Evolutionary conservation across 345 rosid genomes (phyloP).

Genomic region (Eucalyptus cladocalyx): DNA sequence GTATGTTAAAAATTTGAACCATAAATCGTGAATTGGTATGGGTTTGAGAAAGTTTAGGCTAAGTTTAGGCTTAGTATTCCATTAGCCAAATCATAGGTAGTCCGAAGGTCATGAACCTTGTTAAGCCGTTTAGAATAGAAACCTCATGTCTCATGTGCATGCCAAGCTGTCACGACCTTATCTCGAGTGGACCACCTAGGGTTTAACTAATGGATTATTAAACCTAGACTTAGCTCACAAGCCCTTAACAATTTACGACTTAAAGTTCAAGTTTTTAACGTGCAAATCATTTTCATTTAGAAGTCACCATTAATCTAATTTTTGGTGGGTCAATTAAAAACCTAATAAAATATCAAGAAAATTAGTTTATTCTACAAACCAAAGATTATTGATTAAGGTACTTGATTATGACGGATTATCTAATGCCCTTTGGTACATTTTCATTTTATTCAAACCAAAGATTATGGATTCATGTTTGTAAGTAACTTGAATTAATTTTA

Average conservation of each 20-base stretch:
- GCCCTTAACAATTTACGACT: background rate
- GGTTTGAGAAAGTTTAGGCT: rapidly evolving
- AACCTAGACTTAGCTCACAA: background rate
- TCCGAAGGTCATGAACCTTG: background rate
- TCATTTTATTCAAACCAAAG: too few relatives aligned
- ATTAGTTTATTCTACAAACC: background rate
- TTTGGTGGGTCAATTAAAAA: rapidly evolving
- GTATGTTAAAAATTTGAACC: too few relatives aligned
- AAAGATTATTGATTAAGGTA: background rate
- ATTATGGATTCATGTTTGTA: background rate
- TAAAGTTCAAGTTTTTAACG: too few relatives aligned
- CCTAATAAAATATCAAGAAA: background rate
- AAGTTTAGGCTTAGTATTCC: background rate
- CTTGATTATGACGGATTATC: background rate
- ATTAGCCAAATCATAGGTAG: background rate
- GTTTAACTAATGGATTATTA: too few relatives aligned
- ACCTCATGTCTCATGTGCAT: too few relatives aligned
- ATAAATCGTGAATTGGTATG: too few relatives aligned
- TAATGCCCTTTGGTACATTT: background rate
- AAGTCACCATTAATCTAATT: background rate
- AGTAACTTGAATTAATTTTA: background rate
- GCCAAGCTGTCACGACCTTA: background rate
- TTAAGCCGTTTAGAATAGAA: too few relatives aligned
- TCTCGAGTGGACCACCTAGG: too few relatives aligned
- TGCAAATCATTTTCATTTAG: background rate